Evolutionary conservation across 179 eudicot species (phyloP).

Genomic region (Vitellaria paradoxa): DNA sequence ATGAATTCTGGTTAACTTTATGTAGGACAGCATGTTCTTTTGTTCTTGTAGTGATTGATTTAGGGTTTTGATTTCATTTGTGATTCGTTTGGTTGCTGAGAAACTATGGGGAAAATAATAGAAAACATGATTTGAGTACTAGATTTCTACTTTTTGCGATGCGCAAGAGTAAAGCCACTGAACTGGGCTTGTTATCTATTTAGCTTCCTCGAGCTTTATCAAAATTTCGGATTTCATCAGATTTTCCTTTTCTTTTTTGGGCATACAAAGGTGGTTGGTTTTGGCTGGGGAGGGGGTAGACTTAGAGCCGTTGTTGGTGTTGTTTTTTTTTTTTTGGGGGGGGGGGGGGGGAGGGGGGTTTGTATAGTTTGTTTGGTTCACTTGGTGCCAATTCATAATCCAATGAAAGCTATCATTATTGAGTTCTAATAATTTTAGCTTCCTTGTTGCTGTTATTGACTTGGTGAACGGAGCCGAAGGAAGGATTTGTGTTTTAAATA

Average conservation of each 20-base stretch:
- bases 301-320: not conserved
- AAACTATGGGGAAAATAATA: not conserved
- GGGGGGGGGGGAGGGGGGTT: too few relatives aligned
- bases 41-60: not conserved
- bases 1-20: not conserved
- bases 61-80: not conserved
- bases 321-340: too few relatives aligned
- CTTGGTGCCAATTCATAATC: not conserved
- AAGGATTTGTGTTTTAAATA: conserved; percentile 27
- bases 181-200: not conserved
- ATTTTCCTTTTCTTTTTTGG: not conserved
- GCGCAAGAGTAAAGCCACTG: not conserved
- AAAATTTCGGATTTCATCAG: too few relatives aligned
- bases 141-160: not conserved
- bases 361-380: too few relatives aligned
- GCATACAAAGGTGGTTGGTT: not conserved
- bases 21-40: not conserved
- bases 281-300: not conserved
- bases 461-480: conserved; percentile 24
- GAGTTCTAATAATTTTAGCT: conserved; percentile 14
- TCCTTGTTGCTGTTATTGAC: conserved; percentile 14
- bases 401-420: conserved; percentile 2
- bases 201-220: not conserved
- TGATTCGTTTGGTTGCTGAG: conserved; percentile 12
- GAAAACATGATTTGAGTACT: not conserved